Evolutionary conservation across 495 filamentous ascomycete species (phyloP).

Genomic region (Lindgomyces ingoldianus): DNA sequence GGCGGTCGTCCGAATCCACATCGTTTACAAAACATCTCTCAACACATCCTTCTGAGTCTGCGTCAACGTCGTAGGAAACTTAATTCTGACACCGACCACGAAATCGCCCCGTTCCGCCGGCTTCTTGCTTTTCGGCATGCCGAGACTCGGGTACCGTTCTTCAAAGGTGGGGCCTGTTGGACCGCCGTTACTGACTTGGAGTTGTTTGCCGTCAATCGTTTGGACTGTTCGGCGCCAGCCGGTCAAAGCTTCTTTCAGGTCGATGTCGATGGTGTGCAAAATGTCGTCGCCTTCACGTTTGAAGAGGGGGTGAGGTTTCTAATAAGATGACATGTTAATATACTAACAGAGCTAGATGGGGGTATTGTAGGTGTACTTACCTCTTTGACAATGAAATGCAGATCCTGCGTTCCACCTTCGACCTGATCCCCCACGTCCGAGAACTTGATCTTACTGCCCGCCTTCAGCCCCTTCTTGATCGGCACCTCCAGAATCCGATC

Average conservation of each 20-base stretch:
- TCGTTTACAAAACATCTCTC: slow-evolving; percentile 65
- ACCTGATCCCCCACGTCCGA: slow-evolving; percentile 94
- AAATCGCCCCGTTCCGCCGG: slow-evolving; percentile 81
- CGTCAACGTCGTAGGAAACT: slow-evolving; percentile 78
- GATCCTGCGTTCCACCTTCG: slow-evolving; percentile 93
- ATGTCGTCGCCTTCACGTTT: slow-evolving; percentile 86
- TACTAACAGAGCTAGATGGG: too few relatives aligned
- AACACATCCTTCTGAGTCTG: slow-evolving; percentile 73
- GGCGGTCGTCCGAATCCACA: background rate
- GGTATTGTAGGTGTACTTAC: too few relatives aligned
- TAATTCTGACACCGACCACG: slow-evolving; percentile 85
- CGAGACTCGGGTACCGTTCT: slow-evolving; percentile 78
- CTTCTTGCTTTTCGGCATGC: slow-evolving; percentile 92
- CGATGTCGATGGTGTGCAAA: slow-evolving; percentile 70
- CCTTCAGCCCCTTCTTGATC: slow-evolving; percentile 92
- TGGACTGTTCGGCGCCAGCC: slow-evolving; percentile 87
- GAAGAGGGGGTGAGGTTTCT: slow-evolving; percentile 85
- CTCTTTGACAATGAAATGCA: slow-evolving; percentile 93
- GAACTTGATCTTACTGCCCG: slow-evolving; percentile 97
- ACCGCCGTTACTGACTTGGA: slow-evolving; percentile 72
- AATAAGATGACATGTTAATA: too few relatives aligned
- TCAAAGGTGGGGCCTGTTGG: slow-evolving; percentile 80
- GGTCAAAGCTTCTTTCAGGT: slow-evolving; percentile 94
- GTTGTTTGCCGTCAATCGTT: slow-evolving; percentile 89
- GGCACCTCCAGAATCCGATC: slow-evolving; percentile 90